Base-by-base conservation (phyloP, 1,284 basidiomycete genomes). In the Cystobasidium sp. region DNA sequence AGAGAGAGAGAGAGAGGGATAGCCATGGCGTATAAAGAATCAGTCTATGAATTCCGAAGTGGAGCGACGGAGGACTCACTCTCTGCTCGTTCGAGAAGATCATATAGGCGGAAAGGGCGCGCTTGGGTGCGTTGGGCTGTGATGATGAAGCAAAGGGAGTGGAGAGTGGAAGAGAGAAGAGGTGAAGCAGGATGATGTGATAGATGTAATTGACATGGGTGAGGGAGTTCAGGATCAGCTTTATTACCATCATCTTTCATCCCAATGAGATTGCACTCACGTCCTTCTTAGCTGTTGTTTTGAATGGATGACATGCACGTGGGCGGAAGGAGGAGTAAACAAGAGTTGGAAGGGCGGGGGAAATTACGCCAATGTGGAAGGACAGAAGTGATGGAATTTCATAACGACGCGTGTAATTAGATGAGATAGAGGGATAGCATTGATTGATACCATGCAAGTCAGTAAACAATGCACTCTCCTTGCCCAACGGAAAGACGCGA, bases 61-160 rank as follows among this genome's bases (percentile, higher is more conserved):
- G n/a, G n/a, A n/a, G n/a, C n/a, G n/a, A n/a, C n/a, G n/a, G n/a
- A n/a, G n/a, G 10, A 53, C 70, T 44, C 84, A 96, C 92, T 82
- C 94, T 88, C 90, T 92, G 92, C 84, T 95, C 94, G 84, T 94
- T 92, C 81, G 89, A 90, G 87, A 97, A 97, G 90, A 95, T 95
- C 94, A 98, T 97, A 86, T 97, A 98, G 69, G 94, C 94, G 66
- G 94, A 96, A 68, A 97, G 87, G 1, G 93, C 90, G 68, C 93
- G 88, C 85, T 95, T 95, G 75, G 93, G 93, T 10, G 91, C 90
- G 81, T 91, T 90, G 76, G 88, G 87, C 83, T 92, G 67, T 56
- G 44, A 61, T 63, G 39, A n/a, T 37, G 31, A 24, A n/a, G 46
- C 7, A 37, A 65, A 51, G 47, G 43, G 1, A 68, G 31, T 22